A percentile compares a stretch with the other conserved stretches of the same genome.
These are phyloP conservation scores for Torulaspora indica DNA, from an alignment of 805 yeast species.

Conservation along the genomic window DNA sequence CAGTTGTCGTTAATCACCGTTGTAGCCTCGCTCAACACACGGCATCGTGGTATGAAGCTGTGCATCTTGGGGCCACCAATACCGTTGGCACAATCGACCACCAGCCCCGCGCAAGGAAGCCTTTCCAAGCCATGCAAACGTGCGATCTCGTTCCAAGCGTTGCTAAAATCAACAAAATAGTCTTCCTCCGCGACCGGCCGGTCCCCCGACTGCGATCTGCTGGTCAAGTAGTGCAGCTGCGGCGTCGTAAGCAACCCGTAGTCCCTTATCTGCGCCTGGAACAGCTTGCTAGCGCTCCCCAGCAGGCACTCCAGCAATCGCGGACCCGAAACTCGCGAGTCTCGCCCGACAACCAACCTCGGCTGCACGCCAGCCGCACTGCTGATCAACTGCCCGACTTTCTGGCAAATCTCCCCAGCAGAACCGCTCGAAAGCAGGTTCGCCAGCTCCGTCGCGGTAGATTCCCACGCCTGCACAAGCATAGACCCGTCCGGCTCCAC, in stretches of 20 bases:
- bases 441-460: constrained; percentile 71
- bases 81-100: constrained; percentile 93
- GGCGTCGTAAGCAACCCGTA: constrained; percentile 85
- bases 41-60: constrained; percentile 39
- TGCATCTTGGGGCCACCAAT: constrained; percentile 78
- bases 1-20: constrained; percentile 53
- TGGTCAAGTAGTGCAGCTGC: constrained; percentile 85
- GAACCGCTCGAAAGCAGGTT: constrained; percentile 46
- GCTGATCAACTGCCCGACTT: constrained; percentile 7
- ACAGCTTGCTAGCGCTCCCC: constrained; percentile 56
- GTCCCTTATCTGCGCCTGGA: constrained; percentile 47
- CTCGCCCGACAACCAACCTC: constrained; percentile 71
- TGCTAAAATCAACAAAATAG: constrained; percentile 60
- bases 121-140: constrained; percentile 14
- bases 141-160: constrained; percentile 29
- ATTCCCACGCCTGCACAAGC: constrained; percentile 83
- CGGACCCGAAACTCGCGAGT: constrained; percentile 83
- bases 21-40: constrained; percentile 36
- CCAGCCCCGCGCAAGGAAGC: constrained; percentile 5
- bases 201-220: constrained; percentile 37
- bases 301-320: constrained; percentile 40
- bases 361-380: constrained; percentile 19
- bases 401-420: constrained; percentile 1
- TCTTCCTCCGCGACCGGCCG: constrained; percentile 59
- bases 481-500: constrained; percentile 91